phyloP scores from a whole-genome alignment of 768 basidiomycete genomes.

The Clitopilus hobsonii region DNA sequence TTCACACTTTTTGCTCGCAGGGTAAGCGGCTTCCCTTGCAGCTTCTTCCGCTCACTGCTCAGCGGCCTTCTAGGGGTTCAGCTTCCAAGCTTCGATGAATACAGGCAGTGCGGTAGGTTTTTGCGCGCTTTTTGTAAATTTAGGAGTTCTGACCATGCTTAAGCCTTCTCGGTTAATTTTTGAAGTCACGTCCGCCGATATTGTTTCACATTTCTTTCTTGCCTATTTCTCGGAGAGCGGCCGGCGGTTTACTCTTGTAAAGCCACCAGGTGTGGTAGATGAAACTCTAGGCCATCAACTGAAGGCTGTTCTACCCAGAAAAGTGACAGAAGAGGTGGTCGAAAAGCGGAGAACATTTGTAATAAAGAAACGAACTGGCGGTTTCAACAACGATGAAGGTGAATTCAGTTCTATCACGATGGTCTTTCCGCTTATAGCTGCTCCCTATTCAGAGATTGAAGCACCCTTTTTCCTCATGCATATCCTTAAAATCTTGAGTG shows the following conservation, averaged over 20 bases:
- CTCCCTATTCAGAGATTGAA: slow-evolving; percentile 40
- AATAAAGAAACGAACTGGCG: slow-evolving; percentile 33
- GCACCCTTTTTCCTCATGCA: slow-evolving; percentile 56
- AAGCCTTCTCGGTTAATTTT: slow-evolving; percentile 66
- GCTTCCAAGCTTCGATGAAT: slow-evolving; percentile 62
- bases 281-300: slow-evolving; percentile 34
- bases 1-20: slow-evolving; percentile 57
- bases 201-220: slow-evolving; percentile 54
- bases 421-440: too few species aligned
- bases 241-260: slow-evolving; percentile 44
- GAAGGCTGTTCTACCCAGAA: slow-evolving; percentile 29
- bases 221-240: slow-evolving; percentile 61
- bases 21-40: slow-evolving; percentile 34
- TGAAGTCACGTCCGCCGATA: slow-evolving; percentile 44
- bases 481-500: slow-evolving; percentile 53
- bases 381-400: not conserved
- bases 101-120: slow-evolving; percentile 44
- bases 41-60: slow-evolving; percentile 3
- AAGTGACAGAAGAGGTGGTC: slow-evolving; percentile 37
- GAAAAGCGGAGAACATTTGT: slow-evolving; percentile 52
- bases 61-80: slow-evolving; percentile 50
- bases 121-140: not conserved
- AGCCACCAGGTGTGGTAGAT: slow-evolving; percentile 39
- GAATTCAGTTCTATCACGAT: not conserved
- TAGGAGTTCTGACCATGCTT: not conserved